Conservation (phyloP, 257 asterid species). For the Galeopsis tetrahit region DNA sequence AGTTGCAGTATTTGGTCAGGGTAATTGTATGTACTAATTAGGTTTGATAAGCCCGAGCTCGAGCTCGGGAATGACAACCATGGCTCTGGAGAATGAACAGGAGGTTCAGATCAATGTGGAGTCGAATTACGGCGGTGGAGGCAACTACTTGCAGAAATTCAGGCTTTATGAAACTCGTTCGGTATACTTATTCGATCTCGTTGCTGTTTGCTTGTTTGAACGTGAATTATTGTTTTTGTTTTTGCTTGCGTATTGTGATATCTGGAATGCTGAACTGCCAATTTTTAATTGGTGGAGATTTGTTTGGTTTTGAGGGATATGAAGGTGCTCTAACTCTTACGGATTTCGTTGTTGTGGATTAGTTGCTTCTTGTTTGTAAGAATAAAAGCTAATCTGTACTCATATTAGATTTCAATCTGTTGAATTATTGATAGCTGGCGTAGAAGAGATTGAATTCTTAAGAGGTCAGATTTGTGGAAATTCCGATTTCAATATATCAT, state of each 20-base stretch:
- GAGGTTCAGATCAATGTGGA: slow-evolving; percentile 38
- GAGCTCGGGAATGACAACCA: slow-evolving; percentile 57
- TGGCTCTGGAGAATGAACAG: slow-evolving; percentile 50
- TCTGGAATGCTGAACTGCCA: slow-evolving; percentile 26
- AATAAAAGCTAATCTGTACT: not conserved
- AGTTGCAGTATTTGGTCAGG: slow-evolving; percentile 29
- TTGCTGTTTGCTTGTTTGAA: slow-evolving; percentile 28
- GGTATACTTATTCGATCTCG: slow-evolving; percentile 54
- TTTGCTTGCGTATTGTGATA: slow-evolving; percentile 1
- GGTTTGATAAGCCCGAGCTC: slow-evolving; percentile 43
- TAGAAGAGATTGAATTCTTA: not conserved
- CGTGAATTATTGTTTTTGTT: slow-evolving; percentile 26
- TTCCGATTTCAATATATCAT: not conserved
- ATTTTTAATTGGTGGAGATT: slow-evolving; percentile 28
- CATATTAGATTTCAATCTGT: slow-evolving; percentile 10
- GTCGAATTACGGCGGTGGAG: slow-evolving; percentile 33
- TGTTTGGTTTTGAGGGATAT: slow-evolving; percentile 12
- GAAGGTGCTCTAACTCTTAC: slow-evolving; percentile 14
- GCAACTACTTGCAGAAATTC: slow-evolving; percentile 65
- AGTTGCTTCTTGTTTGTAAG: not conserved
- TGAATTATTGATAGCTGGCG: slow-evolving; percentile 16
- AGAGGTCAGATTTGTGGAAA: slow-evolving; percentile 6
- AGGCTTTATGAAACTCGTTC: slow-evolving; percentile 85
- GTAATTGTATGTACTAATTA: slow-evolving; percentile 40
- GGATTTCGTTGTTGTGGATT: slow-evolving; percentile 18